These are phyloP conservation scores for Fraxinus excelsior DNA, from an alignment of 257 asterid genomes.

Conservation along the genomic window DNA sequence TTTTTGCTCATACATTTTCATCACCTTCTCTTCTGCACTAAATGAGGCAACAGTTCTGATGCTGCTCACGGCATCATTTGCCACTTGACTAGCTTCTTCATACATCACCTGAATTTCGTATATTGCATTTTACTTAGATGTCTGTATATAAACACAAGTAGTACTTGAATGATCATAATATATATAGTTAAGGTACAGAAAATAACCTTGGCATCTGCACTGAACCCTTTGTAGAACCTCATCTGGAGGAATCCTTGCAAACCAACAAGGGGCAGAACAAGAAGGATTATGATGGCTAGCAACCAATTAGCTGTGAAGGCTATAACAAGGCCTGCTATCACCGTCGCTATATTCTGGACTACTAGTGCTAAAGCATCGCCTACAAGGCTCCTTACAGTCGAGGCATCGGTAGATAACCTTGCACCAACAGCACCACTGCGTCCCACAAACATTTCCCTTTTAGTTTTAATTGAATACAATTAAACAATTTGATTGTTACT, in stretches of 20 bases:
- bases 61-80: constrained; percentile 35
- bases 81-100: constrained; percentile 38
- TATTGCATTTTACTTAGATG: neutral
- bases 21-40: constrained; percentile 28
- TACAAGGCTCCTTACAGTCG: constrained; percentile 35
- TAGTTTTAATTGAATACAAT: neutral
- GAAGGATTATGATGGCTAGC: constrained; percentile 40
- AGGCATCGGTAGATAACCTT: constrained; percentile 59
- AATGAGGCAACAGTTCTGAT: constrained; percentile 31
- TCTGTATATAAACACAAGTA: neutral
- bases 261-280: constrained; percentile 33
- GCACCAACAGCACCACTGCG: constrained; percentile 61
- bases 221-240: constrained; percentile 24
- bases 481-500: neutral
- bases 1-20: constrained; percentile 29
- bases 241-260: constrained; percentile 33
- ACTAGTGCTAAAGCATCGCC: constrained; percentile 41
- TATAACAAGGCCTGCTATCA: constrained; percentile 30
- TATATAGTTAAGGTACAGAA: neutral
- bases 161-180: neutral
- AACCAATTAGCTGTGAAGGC: constrained; percentile 39
- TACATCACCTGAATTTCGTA: constrained; percentile 25
- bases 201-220: constrained; percentile 27
- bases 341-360: constrained; percentile 41
- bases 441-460: neutral